Conservation (phyloP, 345 rosid genomes). For the Aquilaria malaccensis region DNA sequence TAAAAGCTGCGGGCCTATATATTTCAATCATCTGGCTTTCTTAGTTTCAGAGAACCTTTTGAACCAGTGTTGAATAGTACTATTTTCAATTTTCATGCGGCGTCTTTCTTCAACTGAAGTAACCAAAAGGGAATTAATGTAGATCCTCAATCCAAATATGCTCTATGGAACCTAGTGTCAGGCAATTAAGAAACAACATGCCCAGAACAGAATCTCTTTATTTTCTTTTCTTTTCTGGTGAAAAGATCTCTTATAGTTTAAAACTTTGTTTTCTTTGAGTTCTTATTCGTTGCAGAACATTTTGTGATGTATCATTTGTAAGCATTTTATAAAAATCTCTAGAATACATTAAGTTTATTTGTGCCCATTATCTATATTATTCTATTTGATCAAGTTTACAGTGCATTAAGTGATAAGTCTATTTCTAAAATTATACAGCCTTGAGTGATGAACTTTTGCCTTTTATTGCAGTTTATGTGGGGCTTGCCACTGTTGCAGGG, state of each 20-base stretch:
- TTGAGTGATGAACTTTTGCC: not conserved
- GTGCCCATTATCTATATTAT: not conserved
- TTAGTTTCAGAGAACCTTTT: conserved; percentile 6
- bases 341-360: not conserved
- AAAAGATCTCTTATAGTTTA: no score
- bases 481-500: conserved; percentile 98
- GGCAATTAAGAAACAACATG: no score
- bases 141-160: no score
- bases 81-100: not conserved
- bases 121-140: no score
- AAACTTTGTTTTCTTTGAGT: no score
- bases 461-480: conserved; percentile 80
- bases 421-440: not conserved
- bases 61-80: not conserved
- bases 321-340: no score
- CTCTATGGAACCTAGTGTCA: no score
- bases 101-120: no score
- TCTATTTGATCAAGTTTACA: not conserved
- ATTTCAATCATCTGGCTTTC: conserved; percentile 4
- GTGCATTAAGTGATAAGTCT: not conserved
- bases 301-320: no score
- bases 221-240: no score
- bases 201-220: no score
- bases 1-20: not conserved
- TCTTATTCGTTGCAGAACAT: no score